Evolutionary conservation across 2,329 filamentous ascomycete genomes (phyloP), one percentile per base, ranked within the genome.

Genomic region (Diaporthe sp.): DNA sequence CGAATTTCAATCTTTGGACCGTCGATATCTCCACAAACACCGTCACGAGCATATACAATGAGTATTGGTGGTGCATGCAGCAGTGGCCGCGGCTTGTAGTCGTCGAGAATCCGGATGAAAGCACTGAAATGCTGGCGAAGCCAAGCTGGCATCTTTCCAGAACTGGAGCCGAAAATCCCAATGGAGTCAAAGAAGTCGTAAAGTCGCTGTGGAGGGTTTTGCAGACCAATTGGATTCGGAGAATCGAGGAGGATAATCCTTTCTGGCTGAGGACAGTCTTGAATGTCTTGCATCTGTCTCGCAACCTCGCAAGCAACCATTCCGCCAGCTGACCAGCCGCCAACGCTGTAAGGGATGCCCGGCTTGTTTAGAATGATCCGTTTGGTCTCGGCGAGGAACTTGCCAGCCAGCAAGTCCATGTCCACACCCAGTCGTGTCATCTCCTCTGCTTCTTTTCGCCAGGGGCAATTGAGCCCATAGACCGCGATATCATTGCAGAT

Each of bases 281-380:
- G n/a, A 22, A 49, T 34, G 0, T 34, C 20, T 22, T 34, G 42
- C 15, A 67, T 47, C 12, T 67, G 61, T 20, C 61, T 49, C 10
- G 44, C 20, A 9, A 67, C 61, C 20, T 67, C 61, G 25, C 55
- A 73, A 3, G 72, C 60, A 22, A 73, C 25, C 15, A 73, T 58
- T n/a, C 72, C 72, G 12, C 72, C 72, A 1, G 72, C 31, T 13
- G 72, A 73, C 72, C 72, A 73, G 9, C 72, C 72, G 1, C 60
- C 72, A 17, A 73, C 13, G 13, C 34, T 47, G 22, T 68, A 73
- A 20, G 60, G 51, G 15, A 53, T n/a, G 9, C n/a, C 5, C 3
- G 61, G 72, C 22, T 47, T 49, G 2, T 49, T 49, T 17, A 4
- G 20, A 67, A 67, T 37, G 28, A 67, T 67, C 0, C 61, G 28